Conservation (phyloP, 768 basidiomycete genomes). For the Dendrothele bispora region DNA sequence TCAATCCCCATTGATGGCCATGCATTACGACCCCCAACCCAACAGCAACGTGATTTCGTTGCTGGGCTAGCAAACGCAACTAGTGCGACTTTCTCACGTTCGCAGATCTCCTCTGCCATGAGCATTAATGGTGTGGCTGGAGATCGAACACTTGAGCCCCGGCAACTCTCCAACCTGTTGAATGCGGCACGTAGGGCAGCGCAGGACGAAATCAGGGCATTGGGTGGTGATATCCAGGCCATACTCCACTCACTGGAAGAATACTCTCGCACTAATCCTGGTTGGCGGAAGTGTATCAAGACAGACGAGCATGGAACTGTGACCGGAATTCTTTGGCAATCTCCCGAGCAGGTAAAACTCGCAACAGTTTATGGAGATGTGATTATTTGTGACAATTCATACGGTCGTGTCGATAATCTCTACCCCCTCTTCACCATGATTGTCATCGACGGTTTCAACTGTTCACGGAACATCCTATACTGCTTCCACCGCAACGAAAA, state of each 20-base stretch:
- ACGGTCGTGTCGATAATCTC: conserved; percentile 24
- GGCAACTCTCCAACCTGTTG: conserved; percentile 31
- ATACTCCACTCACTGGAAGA: conserved; percentile 22
- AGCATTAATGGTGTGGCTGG: conserved; percentile 11
- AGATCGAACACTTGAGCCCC: conserved; percentile 24
- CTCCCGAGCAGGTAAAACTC: conserved; percentile 24
- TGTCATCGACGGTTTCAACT: conserved; percentile 24
- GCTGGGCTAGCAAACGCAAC: conserved; percentile 1
- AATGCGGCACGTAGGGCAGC: conserved; percentile 16
- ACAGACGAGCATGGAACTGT: conserved; percentile 16
- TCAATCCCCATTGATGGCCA: conserved; percentile 18
- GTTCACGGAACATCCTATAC: conserved; percentile 19
- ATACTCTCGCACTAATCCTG: conserved; percentile 8
- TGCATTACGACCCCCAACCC: conserved; percentile 16
- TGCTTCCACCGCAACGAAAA: conserved; percentile 23
- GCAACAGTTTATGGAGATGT: conserved; percentile 24
- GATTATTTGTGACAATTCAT: conserved; percentile 31
- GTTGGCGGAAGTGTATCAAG: conserved; percentile 23
- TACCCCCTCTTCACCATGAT: conserved; percentile 31
- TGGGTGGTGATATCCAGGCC: conserved; percentile 27
- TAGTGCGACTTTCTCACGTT: conserved; percentile 4
- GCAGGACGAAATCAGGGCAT: conserved; percentile 12
- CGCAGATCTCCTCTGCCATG: conserved; percentile 9
- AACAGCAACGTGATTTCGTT: conserved; percentile 14
- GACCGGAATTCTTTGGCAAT: conserved; percentile 31